Percentiles rank a stretch among this genome's conserved stretches.
Evolutionary conservation across 805 yeast species (phyloP).

Genomic region (Metschnikowia drakensbergensis): DNA sequence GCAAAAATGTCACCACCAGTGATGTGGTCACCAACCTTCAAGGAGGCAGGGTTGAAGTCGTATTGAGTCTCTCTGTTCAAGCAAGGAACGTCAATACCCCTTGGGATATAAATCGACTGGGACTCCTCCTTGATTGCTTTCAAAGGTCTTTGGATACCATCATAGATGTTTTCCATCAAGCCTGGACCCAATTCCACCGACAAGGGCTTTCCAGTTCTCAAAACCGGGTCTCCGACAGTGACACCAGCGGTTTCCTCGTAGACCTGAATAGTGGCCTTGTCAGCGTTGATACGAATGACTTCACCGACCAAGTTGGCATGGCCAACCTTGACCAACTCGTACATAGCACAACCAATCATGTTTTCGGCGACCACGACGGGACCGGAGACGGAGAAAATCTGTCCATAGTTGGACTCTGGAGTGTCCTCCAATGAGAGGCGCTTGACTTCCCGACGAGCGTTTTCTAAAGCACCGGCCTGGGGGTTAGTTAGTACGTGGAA

Average conservation of each 20-base stretch:
- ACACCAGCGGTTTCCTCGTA: conserved; percentile 99
- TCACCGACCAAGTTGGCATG: conserved; percentile 97
- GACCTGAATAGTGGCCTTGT: conserved; percentile 97
- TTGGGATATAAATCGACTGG: conserved; percentile 93
- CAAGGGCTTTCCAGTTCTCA: conserved; percentile 97
- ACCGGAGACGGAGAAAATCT: conserved; percentile 92
- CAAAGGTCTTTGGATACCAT: conserved; percentile 99
- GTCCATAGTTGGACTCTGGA: conserved; percentile 78
- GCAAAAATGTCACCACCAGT: conserved; percentile 98
- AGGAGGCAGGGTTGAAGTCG: conserved; percentile 76
- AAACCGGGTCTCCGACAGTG: conserved; percentile 97
- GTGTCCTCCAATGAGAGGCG: conserved; percentile 73
- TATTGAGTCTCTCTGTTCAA: conserved; percentile 75
- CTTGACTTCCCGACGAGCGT: conserved; percentile 90
- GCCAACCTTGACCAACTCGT: conserved; percentile 97
- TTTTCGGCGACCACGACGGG: conserved; percentile 97
- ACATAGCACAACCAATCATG: conserved; percentile 99
- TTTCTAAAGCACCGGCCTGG: conserved; percentile 94
- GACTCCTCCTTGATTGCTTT: conserved; percentile 85
- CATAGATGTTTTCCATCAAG: conserved; percentile 97
- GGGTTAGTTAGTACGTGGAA: conserved; percentile 7
- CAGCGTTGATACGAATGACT: conserved; percentile 94
- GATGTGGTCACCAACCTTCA: conserved; percentile 94
- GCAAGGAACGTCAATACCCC: conserved; percentile 98
- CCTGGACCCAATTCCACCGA: conserved; percentile 99